Conservation (phyloP, 805 yeast genomes). For the baker's yeast (Saccharomyces cerevisiae) region DNA sequence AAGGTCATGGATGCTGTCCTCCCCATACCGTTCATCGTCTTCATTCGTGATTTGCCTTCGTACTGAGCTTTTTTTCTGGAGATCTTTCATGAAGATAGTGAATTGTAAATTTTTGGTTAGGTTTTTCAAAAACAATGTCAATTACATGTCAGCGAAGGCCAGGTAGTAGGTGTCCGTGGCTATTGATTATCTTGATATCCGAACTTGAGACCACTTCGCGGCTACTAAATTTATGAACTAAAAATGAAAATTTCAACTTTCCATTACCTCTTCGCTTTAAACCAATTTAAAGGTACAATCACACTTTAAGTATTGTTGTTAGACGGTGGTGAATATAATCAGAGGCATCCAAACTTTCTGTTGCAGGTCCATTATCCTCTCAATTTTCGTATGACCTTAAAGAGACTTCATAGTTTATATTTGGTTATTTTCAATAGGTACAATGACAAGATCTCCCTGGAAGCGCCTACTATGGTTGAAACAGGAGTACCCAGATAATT, state of each 20-base stretch:
- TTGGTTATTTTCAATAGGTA: background rate
- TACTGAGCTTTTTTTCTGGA: background rate
- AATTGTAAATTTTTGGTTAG: background rate
- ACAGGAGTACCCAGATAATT: slow-evolving; percentile 87
- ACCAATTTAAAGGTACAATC: background rate
- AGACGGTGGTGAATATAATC: background rate
- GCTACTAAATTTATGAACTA: background rate
- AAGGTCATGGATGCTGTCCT: background rate
- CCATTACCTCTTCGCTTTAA: background rate
- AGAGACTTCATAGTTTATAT: background rate
- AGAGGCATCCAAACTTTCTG: background rate
- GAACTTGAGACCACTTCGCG: background rate
- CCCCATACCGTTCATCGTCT: slow-evolving; percentile 1
- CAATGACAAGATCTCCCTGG: slow-evolving; percentile 45
- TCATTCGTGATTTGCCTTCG: slow-evolving; percentile 1
- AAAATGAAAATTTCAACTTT: background rate
- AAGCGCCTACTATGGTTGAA: slow-evolving; percentile 73
- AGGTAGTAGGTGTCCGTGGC: background rate
- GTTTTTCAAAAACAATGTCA: background rate
- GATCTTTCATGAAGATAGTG: background rate
- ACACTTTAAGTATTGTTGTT: background rate
- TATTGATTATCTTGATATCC: background rate
- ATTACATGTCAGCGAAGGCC: background rate
- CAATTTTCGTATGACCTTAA: background rate
- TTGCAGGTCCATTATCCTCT: background rate